phyloP scores from a whole-genome alignment of 2,329 filamentous ascomycete species.

The Mycosphaerelloides madeirae region DNA sequence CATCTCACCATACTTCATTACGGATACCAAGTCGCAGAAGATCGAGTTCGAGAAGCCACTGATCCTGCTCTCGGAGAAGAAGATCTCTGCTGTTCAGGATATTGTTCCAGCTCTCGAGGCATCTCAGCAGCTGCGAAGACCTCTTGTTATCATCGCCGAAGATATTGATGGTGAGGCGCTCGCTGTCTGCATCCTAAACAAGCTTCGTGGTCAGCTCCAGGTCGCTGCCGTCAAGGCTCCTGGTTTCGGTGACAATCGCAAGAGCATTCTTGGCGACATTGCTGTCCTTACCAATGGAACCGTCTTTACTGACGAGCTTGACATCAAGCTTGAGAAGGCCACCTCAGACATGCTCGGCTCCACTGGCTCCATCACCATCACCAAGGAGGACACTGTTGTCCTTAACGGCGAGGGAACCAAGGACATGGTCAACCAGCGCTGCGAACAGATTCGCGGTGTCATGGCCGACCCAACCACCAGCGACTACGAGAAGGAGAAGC shows the following conservation, averaged over 20 bases:
- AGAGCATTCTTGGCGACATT: constrained; percentile 97
- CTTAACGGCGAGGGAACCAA: constrained; percentile 96
- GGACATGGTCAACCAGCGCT: constrained; percentile 87
- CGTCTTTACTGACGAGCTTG: constrained; percentile 97
- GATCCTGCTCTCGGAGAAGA: constrained; percentile 98
- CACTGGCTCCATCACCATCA: constrained; percentile 98
- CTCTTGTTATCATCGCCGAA: constrained; percentile 97
- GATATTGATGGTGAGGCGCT: constrained; percentile 98
- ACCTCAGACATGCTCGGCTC: constrained; percentile 94
- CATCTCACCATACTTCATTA: constrained; percentile 99
- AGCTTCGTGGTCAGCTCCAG: constrained; percentile 98
- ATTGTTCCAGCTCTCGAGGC: constrained; percentile 97
- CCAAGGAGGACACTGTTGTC: constrained; percentile 99
- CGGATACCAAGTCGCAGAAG: constrained; percentile 97
- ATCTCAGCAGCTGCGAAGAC: constrained; percentile 89
- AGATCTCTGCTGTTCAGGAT: constrained; percentile 98
- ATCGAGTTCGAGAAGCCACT: constrained; percentile 99
- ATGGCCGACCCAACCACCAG: constrained; percentile 90
- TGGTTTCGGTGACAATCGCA: constrained; percentile 99
- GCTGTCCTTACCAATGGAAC: constrained; percentile 93
- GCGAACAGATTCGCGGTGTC: constrained; percentile 98
- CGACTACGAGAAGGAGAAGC: constrained; percentile 99
- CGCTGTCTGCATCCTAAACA: constrained; percentile 98
- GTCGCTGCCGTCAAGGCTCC: constrained; percentile 98
- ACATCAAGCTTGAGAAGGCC: constrained; percentile 98